Evolutionary conservation across 2,329 filamentous ascomycete species (phyloP), one percentile per base, ranked within the genome.

Genomic region (Alternaria viburni): DNA sequence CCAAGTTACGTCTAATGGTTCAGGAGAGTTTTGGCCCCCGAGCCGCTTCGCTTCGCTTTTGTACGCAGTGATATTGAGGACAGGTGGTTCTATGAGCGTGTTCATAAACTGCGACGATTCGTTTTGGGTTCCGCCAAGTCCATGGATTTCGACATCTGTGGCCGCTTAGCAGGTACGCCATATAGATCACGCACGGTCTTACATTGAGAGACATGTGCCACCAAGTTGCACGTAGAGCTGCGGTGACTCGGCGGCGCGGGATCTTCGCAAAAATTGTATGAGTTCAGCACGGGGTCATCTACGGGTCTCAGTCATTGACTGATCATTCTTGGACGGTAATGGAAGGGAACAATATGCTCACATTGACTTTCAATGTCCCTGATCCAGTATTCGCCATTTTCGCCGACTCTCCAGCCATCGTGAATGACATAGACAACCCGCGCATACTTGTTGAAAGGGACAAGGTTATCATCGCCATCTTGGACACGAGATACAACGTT

Each of bases 211-310:
- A 41, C 32, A 41, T n/a, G 0, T 41, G 15, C 32, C 0, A 41
- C 32, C 5, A 36, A n/a, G 32, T n/a, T n/a, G 32, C 32, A 36
- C 7, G 32, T 36, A 36, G 32, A n/a, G 32, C 15, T n/a, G 7
- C 1, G 1, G 32, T 1, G 3, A 8, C 15, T n/a, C 15, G 32
- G 9, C 32, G 32, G 32, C 7, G 0, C 32, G 32, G 0, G 7
- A 36, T 4, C 0, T 9, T 0, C 0, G 30, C 30, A 36, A 3
- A 4, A 9, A 0, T 0, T 0, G 6, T 8, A 0, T n/a, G 13
- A 4, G 30, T 0, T 36, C 30, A n/a, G 32, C 32, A 41, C 32
- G 8, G 32, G 32, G 5, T 41, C 32, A 41, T 41, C 32, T 41
- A n/a, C 15, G 3, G 10, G 1, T 41, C 15, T 41, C 32, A 4